These are phyloP conservation scores for Margaritispora aquatica DNA, from an alignment of 495 filamentous ascomycete genomes.

Conservation along the genomic window DNA sequence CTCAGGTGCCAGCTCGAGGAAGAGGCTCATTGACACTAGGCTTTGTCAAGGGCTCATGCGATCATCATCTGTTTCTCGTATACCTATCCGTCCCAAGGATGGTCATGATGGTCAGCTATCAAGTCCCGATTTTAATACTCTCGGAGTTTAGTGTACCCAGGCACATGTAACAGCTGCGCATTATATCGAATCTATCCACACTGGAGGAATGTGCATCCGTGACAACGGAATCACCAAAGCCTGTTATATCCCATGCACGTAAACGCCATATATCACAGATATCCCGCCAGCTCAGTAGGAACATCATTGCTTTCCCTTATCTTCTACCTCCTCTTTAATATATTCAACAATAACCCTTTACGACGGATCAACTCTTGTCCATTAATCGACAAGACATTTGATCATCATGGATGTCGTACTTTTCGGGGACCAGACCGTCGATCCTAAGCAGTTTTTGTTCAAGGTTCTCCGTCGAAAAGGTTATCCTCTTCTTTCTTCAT, in stretches of 20 bases:
- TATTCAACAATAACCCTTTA: background rate
- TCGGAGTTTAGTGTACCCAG: background rate
- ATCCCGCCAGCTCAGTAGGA: background rate
- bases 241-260: background rate
- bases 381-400: background rate
- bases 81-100: background rate
- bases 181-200: background rate
- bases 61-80: constrained; percentile 1
- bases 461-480: constrained; percentile 47
- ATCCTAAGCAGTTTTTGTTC: constrained; percentile 61
- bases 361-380: background rate
- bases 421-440: constrained; percentile 78
- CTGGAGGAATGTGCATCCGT: background rate
- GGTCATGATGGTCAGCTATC: background rate
- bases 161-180: background rate
- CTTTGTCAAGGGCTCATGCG: constrained; percentile 6
- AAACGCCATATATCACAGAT: background rate
- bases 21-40: constrained; percentile 3
- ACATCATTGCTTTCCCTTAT: background rate
- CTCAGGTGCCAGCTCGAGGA: background rate
- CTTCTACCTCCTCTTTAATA: background rate
- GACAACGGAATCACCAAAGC: background rate
- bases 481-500: constrained; percentile 57
- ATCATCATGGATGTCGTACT: constrained; percentile 25
- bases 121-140: background rate